phyloP scores from a whole-genome alignment of 1,284 basidiomycete genomes.

The Ganoderma resinaceum region DNA sequence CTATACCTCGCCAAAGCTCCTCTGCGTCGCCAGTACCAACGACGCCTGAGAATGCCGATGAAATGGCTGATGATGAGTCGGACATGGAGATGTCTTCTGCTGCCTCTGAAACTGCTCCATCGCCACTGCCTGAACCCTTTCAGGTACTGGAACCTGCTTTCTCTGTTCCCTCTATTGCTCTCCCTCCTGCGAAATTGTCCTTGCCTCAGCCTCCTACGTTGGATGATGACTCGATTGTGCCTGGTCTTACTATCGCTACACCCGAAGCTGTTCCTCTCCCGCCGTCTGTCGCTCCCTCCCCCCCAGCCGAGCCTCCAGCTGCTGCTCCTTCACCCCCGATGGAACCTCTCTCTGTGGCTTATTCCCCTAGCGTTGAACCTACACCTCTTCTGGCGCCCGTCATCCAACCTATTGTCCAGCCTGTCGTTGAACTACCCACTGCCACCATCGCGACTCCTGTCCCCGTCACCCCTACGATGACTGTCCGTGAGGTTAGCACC shows the following conservation, averaged over 20 bases:
- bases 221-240: constrained; percentile 11
- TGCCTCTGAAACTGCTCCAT: constrained; percentile 20
- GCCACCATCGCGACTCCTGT: neutral
- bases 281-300: neutral
- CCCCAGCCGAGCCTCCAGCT: neutral
- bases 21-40: constrained; percentile 23
- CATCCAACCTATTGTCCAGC: neutral
- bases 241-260: constrained; percentile 7
- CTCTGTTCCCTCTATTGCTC: neutral
- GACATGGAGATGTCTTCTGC: constrained; percentile 37
- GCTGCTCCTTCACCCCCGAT: neutral
- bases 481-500: constrained; percentile 12
- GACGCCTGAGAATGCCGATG: constrained; percentile 24
- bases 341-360: neutral
- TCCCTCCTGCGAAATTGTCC: neutral
- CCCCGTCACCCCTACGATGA: neutral
- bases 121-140: neutral
- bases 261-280: neutral
- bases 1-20: constrained; percentile 12
- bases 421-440: neutral
- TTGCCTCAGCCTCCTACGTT: constrained; percentile 2
- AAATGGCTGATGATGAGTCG: constrained; percentile 23
- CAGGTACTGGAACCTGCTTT: neutral
- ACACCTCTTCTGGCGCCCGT: neutral
- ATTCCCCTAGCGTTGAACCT: neutral